phyloP scores from a whole-genome alignment of 257 asterid species.

The Solanum piurae region DNA sequence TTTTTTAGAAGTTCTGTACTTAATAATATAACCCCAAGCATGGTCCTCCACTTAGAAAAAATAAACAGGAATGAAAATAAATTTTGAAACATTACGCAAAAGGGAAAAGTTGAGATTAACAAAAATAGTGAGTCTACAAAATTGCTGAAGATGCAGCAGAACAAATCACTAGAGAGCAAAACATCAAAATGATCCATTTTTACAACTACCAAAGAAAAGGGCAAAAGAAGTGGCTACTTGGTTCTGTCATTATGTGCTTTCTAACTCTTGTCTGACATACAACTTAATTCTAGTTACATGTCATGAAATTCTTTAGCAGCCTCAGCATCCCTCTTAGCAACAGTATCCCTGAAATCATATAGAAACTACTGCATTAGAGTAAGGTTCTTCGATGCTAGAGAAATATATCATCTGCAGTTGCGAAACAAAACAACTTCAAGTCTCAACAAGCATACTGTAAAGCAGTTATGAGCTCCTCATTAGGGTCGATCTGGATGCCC shows the following conservation, averaged over 20 bases:
- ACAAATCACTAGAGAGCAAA: not conserved
- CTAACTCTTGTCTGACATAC: not conserved
- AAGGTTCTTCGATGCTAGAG: not conserved
- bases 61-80: not conserved
- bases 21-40: not conserved
- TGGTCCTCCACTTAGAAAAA: not conserved
- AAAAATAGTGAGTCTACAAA: not conserved
- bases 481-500: constrained; percentile 77
- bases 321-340: constrained; percentile 52
- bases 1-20: not conserved
- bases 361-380: not conserved
- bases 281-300: constrained; percentile 9
- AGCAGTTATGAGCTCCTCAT: constrained; percentile 69
- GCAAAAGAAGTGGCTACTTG: not conserved
- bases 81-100: too few species aligned
- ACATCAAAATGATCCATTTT: not conserved
- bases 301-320: not conserved
- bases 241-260: not conserved
- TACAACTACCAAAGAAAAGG: not conserved
- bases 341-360: constrained; percentile 60
- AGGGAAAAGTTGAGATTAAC: not conserved
- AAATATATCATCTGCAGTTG: not conserved
- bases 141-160: not conserved
- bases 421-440: not conserved
- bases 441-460: constrained; percentile 43